These are phyloP conservation scores for Fraxinus pennsylvanica DNA, from an alignment of 257 asterid genomes.

Conservation along the genomic window DNA sequence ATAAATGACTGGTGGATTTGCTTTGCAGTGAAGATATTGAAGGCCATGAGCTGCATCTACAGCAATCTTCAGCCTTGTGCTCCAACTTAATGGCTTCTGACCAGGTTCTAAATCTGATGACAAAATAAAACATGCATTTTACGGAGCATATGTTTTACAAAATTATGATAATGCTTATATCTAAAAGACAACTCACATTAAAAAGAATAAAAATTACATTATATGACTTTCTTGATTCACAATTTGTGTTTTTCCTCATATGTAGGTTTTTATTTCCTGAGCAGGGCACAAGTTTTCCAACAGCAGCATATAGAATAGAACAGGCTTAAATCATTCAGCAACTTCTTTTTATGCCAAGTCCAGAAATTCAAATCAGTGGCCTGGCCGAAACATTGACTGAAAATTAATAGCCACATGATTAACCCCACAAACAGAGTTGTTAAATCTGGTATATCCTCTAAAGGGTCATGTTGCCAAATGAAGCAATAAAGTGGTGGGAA, in stretches of 20 bases:
- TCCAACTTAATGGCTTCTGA: conserved; percentile 66
- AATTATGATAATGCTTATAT: not conserved
- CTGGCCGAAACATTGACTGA: no score
- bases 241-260: no score
- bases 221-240: no score
- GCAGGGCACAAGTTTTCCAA: not conserved
- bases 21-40: conserved; percentile 74
- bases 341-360: not conserved
- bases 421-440: not conserved
- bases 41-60: conserved; percentile 87
- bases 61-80: conserved; percentile 74
- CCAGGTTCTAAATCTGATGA: conserved; percentile 49
- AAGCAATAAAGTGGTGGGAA: not conserved
- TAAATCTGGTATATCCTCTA: no score
- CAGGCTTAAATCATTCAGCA: not conserved
- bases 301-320: not conserved
- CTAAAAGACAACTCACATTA: not conserved
- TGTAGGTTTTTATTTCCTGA: no score
- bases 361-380: not conserved
- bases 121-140: not conserved
- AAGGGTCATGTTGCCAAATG: not conserved
- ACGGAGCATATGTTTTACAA: not conserved
- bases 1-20: conserved; percentile 81
- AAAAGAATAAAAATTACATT: no score
- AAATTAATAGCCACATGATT: not conserved